Evolutionary conservation across 2,329 filamentous ascomycete genomes (phyloP).

Genomic region (Alternaria metachromatica): DNA sequence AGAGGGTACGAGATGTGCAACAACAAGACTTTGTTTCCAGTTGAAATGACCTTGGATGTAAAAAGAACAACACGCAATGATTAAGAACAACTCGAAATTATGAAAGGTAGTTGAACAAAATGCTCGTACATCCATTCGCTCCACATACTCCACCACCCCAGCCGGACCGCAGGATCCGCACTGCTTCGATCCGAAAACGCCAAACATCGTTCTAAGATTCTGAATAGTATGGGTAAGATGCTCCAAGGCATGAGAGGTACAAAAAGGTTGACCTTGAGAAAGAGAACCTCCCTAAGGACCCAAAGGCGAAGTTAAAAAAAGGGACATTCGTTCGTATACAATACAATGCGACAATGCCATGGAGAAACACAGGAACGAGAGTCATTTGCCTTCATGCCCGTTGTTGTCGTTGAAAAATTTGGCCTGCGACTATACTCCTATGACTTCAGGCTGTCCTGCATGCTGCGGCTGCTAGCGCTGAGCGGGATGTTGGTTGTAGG

Average conservation of each 20-base stretch:
- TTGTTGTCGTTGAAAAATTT: conserved; percentile 10
- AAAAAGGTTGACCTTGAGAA: conserved; percentile 26
- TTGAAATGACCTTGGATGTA: not conserved
- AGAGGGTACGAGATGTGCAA: not conserved
- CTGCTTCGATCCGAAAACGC: conserved; percentile 21
- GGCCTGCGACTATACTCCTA: conserved; percentile 13
- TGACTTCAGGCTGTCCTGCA: conserved; percentile 78
- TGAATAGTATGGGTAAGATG: conserved; percentile 23
- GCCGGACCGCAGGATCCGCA: not conserved
- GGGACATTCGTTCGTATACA: conserved; percentile 24
- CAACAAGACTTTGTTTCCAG: not conserved
- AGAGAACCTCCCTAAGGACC: conserved; percentile 15
- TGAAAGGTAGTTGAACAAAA: not conserved
- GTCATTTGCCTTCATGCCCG: conserved; percentile 17
- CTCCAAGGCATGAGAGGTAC: conserved; percentile 24
- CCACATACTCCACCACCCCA: conserved; percentile 7
- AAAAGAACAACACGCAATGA: not conserved
- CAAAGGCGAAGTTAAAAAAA: conserved; percentile 1
- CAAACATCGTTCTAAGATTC: conserved; percentile 29
- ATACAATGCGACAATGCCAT: conserved; percentile 19
- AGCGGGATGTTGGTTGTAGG: conserved; percentile 72
- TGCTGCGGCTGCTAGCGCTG: conserved; percentile 91
- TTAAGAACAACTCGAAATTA: not conserved
- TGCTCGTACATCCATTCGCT: conserved; percentile 7
- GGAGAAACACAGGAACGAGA: conserved; percentile 17